These are phyloP conservation scores for Penicillium sp. DNA, from an alignment of 2,329 filamentous ascomycete species.

Conservation along the genomic window DNA sequence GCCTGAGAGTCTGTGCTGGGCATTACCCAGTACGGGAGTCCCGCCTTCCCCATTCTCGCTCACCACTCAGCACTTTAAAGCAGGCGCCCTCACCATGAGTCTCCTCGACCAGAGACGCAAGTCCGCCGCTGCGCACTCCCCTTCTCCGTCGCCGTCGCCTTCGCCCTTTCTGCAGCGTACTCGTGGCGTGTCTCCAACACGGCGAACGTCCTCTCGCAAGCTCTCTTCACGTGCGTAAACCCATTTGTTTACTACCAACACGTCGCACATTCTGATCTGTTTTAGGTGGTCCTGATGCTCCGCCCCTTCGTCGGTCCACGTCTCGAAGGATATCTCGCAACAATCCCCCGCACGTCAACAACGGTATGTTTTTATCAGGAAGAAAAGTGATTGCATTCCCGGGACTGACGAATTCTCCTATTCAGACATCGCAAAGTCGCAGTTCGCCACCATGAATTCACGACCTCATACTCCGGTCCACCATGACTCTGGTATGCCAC, in stretches of 20 bases:
- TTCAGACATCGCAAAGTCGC: conserved; percentile 13
- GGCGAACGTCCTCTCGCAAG: conserved; percentile 12
- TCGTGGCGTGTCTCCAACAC: conserved; percentile 12
- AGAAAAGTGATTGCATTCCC: not conserved
- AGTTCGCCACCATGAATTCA: conserved; percentile 13
- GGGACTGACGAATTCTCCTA: not conserved
- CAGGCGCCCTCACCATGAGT: conserved; percentile 9
- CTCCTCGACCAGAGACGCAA: conserved; percentile 10
- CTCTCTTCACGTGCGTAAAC: conserved; percentile 9
- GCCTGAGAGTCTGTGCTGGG: not conserved
- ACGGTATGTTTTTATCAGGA: conserved; percentile 1
- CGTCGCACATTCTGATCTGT: not conserved
- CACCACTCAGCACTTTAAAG: conserved; percentile 1
- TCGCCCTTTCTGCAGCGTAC: conserved; percentile 11
- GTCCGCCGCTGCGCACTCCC: not conserved
- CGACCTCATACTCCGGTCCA: conserved; percentile 12
- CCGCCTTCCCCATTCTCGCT: conserved; percentile 6
- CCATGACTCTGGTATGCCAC: conserved; percentile 10
- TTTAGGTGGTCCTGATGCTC: not conserved
- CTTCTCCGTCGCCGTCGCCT: conserved; percentile 11
- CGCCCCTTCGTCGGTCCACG: conserved; percentile 8
- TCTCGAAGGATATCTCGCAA: conserved; percentile 11
- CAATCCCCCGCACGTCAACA: conserved; percentile 16
- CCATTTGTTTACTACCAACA: not conserved
- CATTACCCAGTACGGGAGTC: conserved; percentile 8